Base-by-base conservation (phyloP, 1,284 basidiomycete species). In the Lignosus rhinocerotis region DNA sequence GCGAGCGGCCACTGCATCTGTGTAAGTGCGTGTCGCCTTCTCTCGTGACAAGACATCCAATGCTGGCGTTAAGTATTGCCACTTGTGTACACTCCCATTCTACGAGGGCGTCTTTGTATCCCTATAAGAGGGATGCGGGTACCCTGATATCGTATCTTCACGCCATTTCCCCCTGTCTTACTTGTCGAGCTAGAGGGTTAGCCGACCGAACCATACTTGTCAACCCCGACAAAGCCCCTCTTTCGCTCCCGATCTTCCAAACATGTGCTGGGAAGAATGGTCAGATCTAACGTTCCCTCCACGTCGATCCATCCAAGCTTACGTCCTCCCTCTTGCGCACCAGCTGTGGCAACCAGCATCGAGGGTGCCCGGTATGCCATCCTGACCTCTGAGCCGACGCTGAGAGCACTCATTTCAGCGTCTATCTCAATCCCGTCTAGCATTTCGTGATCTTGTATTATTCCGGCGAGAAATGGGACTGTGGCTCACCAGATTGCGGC, bases 291-390 rank as follows among this genome's bases (percentile, higher is more conserved):
- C 30, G 57, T 57, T 55, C 32, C 32, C n/a, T 43, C 32, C 16
- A 52, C 43, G n/a, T 19, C 36, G 17, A 30, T 38, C 17, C 19
- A 12, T 12, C 11, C 25, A 25, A 25, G 25, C 48, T 50, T 32
- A 52, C 43, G 17, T 44, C 34, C 21, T 19, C 48, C 16, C 19
- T 48, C 19, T 32, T 50, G 39, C 38, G 14, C n/a, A 17, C 42
- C 63, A 88, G 86, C 62, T 75, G 76, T 58, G 86, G 85, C 53
- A 86, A 87, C 71, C 81, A 80, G 58, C 85, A 88, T 71, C 78
- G 86, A 73, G 80, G 80, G 47, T 88, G 86, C 66, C 78, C 79
- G 67, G 86, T 88, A 75, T 56, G 25, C 25, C 66, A 75, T 36
- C 25, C 32, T 25, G 11, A 7, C 47, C 19, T 12, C 19, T 57